Evolutionary conservation across 192 early-diverging fungal genomes (phyloP).

Genomic region (Coemansia pectinata): DNA sequence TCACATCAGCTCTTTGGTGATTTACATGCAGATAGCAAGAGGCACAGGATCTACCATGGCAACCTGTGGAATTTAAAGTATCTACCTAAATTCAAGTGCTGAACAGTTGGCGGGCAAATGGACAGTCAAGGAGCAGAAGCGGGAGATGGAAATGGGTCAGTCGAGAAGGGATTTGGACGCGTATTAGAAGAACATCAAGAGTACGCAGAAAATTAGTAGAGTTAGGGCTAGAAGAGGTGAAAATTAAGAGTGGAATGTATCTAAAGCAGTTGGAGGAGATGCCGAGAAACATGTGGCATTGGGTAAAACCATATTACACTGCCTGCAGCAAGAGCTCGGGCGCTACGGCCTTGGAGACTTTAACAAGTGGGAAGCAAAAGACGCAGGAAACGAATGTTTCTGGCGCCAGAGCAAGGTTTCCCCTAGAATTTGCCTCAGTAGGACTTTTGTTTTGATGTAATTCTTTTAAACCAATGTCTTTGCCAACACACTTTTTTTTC

Average conservation of each 20-base stretch:
- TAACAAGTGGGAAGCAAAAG: constrained; percentile 11
- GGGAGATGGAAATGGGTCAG: constrained; percentile 81
- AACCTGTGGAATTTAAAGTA: constrained; percentile 98
- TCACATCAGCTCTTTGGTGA: no score
- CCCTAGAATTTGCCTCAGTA: constrained; percentile 2
- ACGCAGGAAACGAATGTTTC: constrained; percentile 42
- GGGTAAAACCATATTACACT: background rate
- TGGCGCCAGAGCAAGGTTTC: constrained; percentile 55
- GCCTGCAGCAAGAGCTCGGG: background rate
- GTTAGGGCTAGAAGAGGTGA: constrained; percentile 66
- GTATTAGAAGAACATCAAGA: constrained; percentile 84
- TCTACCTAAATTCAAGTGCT: constrained; percentile 93
- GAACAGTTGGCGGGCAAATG: constrained; percentile 85
- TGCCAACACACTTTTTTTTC: no score
- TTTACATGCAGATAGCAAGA: constrained; percentile 76
- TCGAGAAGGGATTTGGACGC: constrained; percentile 83
- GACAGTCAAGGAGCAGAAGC: constrained; percentile 73
- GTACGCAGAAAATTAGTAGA: constrained; percentile 80
- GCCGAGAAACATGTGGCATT: constrained; percentile 60
- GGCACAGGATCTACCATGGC: constrained; percentile 82
- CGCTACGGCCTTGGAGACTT: constrained; percentile 10
- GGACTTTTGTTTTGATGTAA: no score
- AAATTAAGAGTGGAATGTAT: constrained; percentile 27
- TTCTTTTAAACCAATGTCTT: no score
- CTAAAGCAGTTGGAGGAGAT: constrained; percentile 52